Conservation (phyloP, 768 basidiomycete genomes). For the Strobilomyces echinocephalus region DNA sequence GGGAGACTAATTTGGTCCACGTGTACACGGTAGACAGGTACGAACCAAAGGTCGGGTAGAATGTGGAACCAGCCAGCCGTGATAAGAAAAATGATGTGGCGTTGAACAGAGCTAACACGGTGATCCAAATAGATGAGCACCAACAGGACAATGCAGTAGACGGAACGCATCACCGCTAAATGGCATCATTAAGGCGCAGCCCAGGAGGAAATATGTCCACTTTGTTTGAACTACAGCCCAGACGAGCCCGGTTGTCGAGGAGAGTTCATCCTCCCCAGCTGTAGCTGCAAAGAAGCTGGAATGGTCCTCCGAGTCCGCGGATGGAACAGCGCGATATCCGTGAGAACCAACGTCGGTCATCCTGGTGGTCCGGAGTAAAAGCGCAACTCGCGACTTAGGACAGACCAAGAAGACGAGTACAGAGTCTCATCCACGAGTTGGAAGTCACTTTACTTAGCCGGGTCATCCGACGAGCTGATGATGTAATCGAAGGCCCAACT, state of each 20-base stretch:
- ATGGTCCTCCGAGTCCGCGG: too few species aligned
- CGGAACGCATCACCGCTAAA: neutral
- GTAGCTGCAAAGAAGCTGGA: neutral
- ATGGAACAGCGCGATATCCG: too few species aligned
- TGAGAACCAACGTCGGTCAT: too few species aligned
- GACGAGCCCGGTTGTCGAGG: neutral
- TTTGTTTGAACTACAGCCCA: neutral
- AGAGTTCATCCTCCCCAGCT: neutral
- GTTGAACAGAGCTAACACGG: neutral
- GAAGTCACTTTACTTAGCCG: too few species aligned
- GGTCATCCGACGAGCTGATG: too few species aligned
- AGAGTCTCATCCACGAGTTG: too few species aligned
- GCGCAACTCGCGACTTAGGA: too few species aligned
- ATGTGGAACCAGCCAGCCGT: neutral
- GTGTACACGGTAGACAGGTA: neutral
- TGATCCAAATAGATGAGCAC: neutral
- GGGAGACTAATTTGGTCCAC: neutral
- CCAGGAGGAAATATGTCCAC: constrained; percentile 2
- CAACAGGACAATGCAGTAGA: neutral
- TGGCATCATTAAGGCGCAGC: neutral
- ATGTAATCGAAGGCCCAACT: too few species aligned
- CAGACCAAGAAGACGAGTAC: too few species aligned
- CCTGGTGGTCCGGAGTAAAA: too few species aligned
- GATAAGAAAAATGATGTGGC: neutral
- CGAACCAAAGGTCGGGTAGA: neutral